A percentile compares a stretch with the other conserved stretches of the same genome.
These are phyloP conservation scores for Gaertneriomyces semiglobifer DNA, from an alignment of 192 early-diverging fungal species.

Conservation along the genomic window DNA sequence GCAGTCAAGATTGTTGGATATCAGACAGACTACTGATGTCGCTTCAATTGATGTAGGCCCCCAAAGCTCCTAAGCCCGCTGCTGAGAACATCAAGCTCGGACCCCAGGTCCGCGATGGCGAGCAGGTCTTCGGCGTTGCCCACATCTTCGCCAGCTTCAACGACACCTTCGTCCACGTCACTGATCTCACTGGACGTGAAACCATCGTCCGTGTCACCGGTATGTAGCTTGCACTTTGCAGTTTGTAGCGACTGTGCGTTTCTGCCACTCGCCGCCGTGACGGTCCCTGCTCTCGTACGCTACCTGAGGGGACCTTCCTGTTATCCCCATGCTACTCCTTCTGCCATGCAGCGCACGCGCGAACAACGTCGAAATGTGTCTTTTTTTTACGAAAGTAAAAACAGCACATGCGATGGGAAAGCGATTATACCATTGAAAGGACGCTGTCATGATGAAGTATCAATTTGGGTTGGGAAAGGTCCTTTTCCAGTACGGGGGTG, in stretches of 20 bases:
- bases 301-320: no score
- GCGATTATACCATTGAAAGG: no score
- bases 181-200: constrained; percentile 99
- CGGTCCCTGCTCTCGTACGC: no score
- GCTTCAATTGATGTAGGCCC: constrained; percentile 26
- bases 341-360: no score
- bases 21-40: background rate
- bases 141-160: constrained; percentile 99
- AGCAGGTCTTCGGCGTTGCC: constrained; percentile 99
- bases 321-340: no score
- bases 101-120: constrained; percentile 95
- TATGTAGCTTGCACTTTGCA: constrained; percentile 41
- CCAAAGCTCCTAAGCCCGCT: constrained; percentile 70
- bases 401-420: no score
- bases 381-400: no score
- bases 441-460: no score
- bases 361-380: no score
- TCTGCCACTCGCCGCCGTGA: no score
- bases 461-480: no score
- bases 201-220: constrained; percentile 98
- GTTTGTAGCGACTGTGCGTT: background rate
- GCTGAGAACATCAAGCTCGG: constrained; percentile 91
- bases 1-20: no score
- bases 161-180: constrained; percentile 99
- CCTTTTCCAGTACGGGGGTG: background rate